phyloP scores from a whole-genome alignment of 2,329 filamentous ascomycete genomes.

The Huntiella savannae region DNA sequence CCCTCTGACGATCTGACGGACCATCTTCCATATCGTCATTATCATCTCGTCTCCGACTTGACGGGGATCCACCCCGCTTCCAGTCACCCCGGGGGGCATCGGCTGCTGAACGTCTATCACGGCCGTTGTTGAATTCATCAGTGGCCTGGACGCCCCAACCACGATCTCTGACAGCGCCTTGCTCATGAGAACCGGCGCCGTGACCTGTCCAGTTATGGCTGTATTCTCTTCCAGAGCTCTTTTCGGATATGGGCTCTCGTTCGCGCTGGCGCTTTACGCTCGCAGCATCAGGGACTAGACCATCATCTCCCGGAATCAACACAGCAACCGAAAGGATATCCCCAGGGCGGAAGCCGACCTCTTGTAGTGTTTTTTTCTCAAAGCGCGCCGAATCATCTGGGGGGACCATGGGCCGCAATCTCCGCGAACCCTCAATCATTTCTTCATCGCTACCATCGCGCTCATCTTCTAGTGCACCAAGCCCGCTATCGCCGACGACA shows the following conservation, averaged over 20 bases:
- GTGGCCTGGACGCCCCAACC: background rate
- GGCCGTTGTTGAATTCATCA: background rate
- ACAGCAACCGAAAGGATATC: slow-evolving; percentile 77
- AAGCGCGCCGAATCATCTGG: slow-evolving; percentile 29
- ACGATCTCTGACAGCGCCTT: background rate
- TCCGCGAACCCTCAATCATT: slow-evolving; percentile 47
- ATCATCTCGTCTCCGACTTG: no score
- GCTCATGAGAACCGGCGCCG: no score
- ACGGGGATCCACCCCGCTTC: slow-evolving; percentile 15
- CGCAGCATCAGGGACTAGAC: slow-evolving; percentile 48
- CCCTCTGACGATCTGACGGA: no score
- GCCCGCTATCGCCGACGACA: slow-evolving; percentile 45
- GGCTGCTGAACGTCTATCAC: slow-evolving; percentile 13
- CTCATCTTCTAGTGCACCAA: slow-evolving; percentile 19
- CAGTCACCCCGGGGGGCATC: slow-evolving; percentile 15
- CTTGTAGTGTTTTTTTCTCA: slow-evolving; percentile 52
- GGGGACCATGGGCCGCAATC: slow-evolving; percentile 35
- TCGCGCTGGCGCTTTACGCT: slow-evolving; percentile 25
- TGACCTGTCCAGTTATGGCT: no score
- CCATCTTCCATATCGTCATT: no score
- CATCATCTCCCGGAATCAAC: slow-evolving; percentile 54
- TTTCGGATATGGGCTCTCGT: background rate
- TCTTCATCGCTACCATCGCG: slow-evolving; percentile 18
- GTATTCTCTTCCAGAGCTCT: no score
- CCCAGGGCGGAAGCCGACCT: slow-evolving; percentile 68